Evolutionary conservation across 2,329 filamentous ascomycete genomes (phyloP), one percentile per base, ranked within the genome.

Genomic region (Fusarium denticulatum): DNA sequence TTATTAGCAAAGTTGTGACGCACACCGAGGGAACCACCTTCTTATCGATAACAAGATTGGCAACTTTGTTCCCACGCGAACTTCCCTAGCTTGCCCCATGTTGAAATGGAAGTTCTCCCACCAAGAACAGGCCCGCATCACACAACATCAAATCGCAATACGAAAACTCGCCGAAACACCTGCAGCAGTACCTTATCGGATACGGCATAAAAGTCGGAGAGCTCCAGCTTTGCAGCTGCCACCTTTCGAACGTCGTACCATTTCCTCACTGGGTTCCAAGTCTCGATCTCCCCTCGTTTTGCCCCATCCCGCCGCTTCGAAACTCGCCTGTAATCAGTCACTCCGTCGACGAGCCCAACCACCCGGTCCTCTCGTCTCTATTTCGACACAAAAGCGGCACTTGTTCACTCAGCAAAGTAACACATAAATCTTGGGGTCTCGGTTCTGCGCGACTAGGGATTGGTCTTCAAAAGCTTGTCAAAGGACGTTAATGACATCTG

Each of bases 11-110:
- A 39, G 28, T 42, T 60, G 65, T 69, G 65, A 69, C 67, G 65
- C 67, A 69, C 45, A 64, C 50, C 26, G 20, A 67, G 28, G 46
- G 46, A 57, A 39, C 32, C 45, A 9, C 46, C 22, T 6, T 53
- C 72, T 79, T 80, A 80, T 80, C 79, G 79, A 80, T 80, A 80
- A 80, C 75, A 60, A 74, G 76, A 67, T 74, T 75, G 72, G 73
- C 59, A 67, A 67, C 74, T 69, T 68, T 39, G 22, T 71, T 69
- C 67, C 49, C 50, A 68, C 43, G 64, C 61, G 61, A 67, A 64
- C 49, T 64, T 59, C 42, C 60, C 49, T 55, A 69, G 43, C 64
- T 69, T 69, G 67, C 53, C 67, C 67, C 67, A 70, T 70, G 53
- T 60, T 40, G 32, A 56, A 55, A 50, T 70, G 47, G 66, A 66